Evolutionary conservation across 441 rosid genomes (phyloP).

Genomic region (Erodium trifolium): DNA sequence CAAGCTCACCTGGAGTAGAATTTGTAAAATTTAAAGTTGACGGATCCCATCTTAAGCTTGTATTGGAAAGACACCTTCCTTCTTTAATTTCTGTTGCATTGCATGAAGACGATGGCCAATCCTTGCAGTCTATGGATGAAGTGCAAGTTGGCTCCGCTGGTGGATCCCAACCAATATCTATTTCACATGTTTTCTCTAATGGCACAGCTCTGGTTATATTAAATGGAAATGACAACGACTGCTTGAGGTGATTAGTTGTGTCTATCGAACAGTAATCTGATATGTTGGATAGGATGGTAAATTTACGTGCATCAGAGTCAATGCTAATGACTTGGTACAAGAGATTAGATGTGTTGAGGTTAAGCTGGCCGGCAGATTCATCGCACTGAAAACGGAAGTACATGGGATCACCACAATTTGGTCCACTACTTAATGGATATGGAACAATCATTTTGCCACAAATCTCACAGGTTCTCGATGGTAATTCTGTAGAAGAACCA

Average conservation of each 20-base stretch:
- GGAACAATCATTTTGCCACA: conserved; percentile 49
- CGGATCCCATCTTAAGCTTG: conserved; percentile 40
- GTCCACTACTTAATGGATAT: conserved; percentile 55
- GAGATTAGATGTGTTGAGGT: conserved; percentile 28
- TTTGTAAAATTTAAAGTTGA: conserved; percentile 29
- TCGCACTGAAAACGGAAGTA: conserved; percentile 45
- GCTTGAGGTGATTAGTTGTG: conserved; percentile 21
- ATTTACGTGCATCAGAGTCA: conserved; percentile 26
- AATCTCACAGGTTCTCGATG: conserved; percentile 33
- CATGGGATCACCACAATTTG: conserved; percentile 47
- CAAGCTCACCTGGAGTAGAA: conserved; percentile 31
- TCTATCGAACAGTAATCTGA: too few relatives aligned
- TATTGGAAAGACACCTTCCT: conserved; percentile 41
- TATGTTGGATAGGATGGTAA: conserved; percentile 29
- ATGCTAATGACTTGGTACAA: conserved; percentile 36
- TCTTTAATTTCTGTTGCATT: conserved; percentile 23
- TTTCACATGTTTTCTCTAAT: neutral
- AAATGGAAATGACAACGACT: conserved; percentile 28
- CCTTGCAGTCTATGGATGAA: conserved; percentile 40
- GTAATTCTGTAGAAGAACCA: conserved; percentile 31
- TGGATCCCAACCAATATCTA: conserved; percentile 50
- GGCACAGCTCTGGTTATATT: conserved; percentile 21
- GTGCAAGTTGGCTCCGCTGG: conserved; percentile 51
- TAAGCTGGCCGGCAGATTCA: conserved; percentile 34
- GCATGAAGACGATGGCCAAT: conserved; percentile 55